These are phyloP conservation scores for Juncus inflexus DNA, from an alignment of 176 grass and related monocot species.

Conservation along the genomic window DNA sequence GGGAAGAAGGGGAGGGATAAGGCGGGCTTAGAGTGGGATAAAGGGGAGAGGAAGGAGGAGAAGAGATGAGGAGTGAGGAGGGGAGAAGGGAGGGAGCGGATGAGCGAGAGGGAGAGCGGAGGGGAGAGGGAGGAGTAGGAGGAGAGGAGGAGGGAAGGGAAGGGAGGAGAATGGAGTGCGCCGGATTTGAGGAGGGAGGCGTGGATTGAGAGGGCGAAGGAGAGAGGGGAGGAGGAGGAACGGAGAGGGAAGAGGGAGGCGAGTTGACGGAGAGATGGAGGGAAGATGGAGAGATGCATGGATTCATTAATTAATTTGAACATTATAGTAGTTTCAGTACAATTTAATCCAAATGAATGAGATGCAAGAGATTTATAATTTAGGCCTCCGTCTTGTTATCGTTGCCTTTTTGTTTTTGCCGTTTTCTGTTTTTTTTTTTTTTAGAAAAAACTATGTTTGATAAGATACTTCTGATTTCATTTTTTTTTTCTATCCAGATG, in stretches of 20 bases:
- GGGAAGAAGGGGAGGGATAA: constrained; percentile 42
- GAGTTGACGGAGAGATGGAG: constrained; percentile 19
- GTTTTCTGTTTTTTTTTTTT: no score
- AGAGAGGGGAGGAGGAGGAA: constrained; percentile 25
- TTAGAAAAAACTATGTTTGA: no score
- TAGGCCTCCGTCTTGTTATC: no score
- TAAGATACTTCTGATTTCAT: no score
- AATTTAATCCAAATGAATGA: not conserved
- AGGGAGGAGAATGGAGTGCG: not conserved
- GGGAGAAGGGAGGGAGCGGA: constrained; percentile 45
- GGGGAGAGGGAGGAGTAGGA: constrained; percentile 44
- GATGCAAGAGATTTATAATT: no score
- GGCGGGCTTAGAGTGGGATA: constrained; percentile 45
- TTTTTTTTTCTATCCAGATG: no score
- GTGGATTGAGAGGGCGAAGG: constrained; percentile 30
- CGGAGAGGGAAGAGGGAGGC: constrained; percentile 34
- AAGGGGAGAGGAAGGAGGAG: constrained; percentile 52
- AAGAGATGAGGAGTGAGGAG: constrained; percentile 54
- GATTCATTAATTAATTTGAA: not conserved
- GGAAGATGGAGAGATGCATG: not conserved
- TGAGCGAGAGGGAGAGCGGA: constrained; percentile 39
- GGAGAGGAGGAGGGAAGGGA: constrained; percentile 38
- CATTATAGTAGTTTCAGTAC: not conserved
- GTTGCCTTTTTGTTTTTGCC: no score
- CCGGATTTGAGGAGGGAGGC: constrained; percentile 58